These are phyloP conservation scores for Triticum timopheevii DNA, from an alignment of 176 grass and related monocot species.

Conservation along the genomic window DNA sequence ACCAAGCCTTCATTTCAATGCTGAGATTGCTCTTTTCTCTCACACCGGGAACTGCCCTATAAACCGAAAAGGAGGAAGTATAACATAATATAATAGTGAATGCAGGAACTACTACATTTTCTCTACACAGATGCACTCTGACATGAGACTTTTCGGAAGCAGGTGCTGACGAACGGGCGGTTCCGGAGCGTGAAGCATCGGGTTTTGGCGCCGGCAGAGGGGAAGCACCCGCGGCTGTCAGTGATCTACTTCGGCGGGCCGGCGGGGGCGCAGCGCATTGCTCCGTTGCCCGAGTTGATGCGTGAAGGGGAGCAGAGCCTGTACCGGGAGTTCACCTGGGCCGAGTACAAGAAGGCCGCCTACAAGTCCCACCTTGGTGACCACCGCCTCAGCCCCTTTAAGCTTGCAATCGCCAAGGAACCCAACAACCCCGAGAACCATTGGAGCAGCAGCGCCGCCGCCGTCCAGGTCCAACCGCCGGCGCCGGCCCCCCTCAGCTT, in stretches of 20 bases:
- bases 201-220: slow-evolving; percentile 64
- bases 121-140: background rate
- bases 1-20: too few relatives aligned
- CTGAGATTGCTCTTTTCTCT: too few relatives aligned
- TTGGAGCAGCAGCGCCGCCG: background rate
- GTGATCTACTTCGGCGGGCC: slow-evolving; percentile 85
- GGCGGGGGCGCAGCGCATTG: slow-evolving; percentile 47
- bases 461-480: background rate
- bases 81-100: too few relatives aligned
- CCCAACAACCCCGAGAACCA: background rate
- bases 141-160: background rate
- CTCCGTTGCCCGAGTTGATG: slow-evolving; percentile 63
- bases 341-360: slow-evolving; percentile 69
- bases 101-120: too few relatives aligned
- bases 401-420: slow-evolving; percentile 17
- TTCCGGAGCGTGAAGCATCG: slow-evolving; percentile 80
- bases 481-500: background rate
- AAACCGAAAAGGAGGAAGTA: too few relatives aligned
- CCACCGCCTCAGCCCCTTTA: slow-evolving; percentile 62
- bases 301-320: slow-evolving; percentile 56
- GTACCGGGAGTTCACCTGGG: slow-evolving; percentile 90
- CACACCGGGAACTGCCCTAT: too few relatives aligned
- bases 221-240: slow-evolving; percentile 47
- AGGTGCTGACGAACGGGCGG: slow-evolving; percentile 89
- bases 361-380: slow-evolving; percentile 62